Percentiles rank a stretch among this genome's conserved stretches.
These are phyloP conservation scores for Collybiopsis confluens DNA, from an alignment of 768 basidiomycete species.

Conservation along the genomic window DNA sequence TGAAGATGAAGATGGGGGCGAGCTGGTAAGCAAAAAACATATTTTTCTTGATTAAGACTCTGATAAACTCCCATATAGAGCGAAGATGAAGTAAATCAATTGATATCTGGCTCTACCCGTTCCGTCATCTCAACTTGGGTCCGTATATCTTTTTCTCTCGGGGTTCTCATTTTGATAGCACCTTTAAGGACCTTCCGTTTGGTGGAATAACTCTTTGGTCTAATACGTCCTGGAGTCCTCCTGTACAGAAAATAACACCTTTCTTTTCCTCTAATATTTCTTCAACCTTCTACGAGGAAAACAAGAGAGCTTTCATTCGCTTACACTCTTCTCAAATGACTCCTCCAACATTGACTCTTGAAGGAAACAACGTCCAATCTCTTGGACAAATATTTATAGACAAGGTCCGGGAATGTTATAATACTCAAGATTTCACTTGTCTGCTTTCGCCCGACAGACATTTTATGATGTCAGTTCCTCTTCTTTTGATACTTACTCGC, in stretches of 20 bases:
- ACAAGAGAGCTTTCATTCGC: background rate
- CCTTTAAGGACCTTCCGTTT: background rate
- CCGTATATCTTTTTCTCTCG: background rate
- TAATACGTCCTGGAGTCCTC: background rate
- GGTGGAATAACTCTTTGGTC: background rate
- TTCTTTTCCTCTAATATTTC: background rate
- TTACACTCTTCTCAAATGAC: background rate
- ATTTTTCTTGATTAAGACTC: too few species aligned
- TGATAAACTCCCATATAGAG: too few species aligned
- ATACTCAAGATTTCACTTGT: background rate
- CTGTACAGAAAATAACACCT: background rate
- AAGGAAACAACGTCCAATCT: background rate
- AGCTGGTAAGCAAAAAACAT: too few species aligned
- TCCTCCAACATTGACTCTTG: background rate
- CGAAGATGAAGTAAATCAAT: too few species aligned
- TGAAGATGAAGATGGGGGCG: too few species aligned
- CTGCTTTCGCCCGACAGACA: background rate
- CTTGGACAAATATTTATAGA: background rate
- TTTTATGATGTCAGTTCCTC: background rate
- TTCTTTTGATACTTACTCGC: background rate
- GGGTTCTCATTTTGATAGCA: background rate
- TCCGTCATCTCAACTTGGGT: background rate
- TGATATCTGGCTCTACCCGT: background rate
- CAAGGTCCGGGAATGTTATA: background rate
- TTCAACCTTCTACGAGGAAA: background rate